A percentile compares a stretch with the other conserved stretches of the same genome.
These are phyloP conservation scores for Penicillium alfredii DNA, from an alignment of 495 filamentous ascomycete species.

Conservation along the genomic window DNA sequence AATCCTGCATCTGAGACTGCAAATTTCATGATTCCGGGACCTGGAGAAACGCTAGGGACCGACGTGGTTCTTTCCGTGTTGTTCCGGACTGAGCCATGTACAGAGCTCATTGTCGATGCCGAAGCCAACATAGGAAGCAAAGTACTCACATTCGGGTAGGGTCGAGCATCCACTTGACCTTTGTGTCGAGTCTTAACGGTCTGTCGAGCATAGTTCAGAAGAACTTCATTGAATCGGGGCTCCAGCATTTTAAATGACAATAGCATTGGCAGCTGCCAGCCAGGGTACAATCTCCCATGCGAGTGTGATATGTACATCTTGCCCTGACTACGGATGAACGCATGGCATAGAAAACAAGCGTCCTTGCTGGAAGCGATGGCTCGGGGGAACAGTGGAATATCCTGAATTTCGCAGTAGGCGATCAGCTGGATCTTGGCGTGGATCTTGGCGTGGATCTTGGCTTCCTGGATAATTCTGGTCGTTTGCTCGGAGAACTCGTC, in stretches of 20 bases:
- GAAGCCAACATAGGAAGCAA: slow-evolving; percentile 5
- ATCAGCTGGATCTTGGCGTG: too few species aligned
- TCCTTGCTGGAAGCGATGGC: too few species aligned
- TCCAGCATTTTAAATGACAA: slow-evolving; percentile 5
- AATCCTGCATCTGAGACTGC: slow-evolving; percentile 1
- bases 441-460: too few species aligned
- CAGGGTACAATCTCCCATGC: slow-evolving; percentile 4
- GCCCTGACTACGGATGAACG: slow-evolving; percentile 2
- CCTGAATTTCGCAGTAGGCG: too few species aligned
- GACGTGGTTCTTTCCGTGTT: neutral
- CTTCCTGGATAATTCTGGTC: neutral
- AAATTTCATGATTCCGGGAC: neutral
- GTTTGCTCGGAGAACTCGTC: slow-evolving; percentile 1
- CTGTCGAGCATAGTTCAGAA: slow-evolving; percentile 5
- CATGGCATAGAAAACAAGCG: too few species aligned
- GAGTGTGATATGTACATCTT: slow-evolving; percentile 2
- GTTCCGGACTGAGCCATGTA: slow-evolving; percentile 1
- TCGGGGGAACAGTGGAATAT: too few species aligned
- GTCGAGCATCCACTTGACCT: slow-evolving; percentile 2
- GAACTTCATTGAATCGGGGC: slow-evolving; percentile 4
- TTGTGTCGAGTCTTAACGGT: slow-evolving; percentile 1
- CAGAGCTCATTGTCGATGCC: slow-evolving; percentile 3
- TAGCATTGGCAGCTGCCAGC: slow-evolving; percentile 3
- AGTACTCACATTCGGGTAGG: slow-evolving; percentile 2
- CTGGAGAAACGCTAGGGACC: slow-evolving; percentile 2